Conservation (phyloP, 257 asterid species). For the Linderniella brevidens region DNA sequence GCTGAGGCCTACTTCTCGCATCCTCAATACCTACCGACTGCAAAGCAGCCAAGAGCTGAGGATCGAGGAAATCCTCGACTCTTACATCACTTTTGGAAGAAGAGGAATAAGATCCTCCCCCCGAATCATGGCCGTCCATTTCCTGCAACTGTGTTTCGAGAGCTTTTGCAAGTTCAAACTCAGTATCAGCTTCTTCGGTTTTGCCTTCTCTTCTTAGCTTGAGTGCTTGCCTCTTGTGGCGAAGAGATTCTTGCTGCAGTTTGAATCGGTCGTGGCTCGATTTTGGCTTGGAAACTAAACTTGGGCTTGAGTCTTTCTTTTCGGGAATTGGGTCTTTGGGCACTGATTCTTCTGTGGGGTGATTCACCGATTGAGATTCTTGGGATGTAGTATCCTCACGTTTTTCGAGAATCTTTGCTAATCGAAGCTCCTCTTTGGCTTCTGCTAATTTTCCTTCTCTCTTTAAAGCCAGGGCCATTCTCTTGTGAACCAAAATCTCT, state of each 20-base stretch:
- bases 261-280: conserved; percentile 52
- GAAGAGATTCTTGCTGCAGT: conserved; percentile 52
- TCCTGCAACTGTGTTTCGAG: conserved; percentile 50
- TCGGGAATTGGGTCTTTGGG: conserved; percentile 18
- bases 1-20: conserved; percentile 8
- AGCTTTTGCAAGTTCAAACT: conserved; percentile 43
- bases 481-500: conserved; percentile 64
- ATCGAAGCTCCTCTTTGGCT: conserved; percentile 91
- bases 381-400: conserved; percentile 22
- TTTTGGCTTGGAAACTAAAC: conserved; percentile 24
- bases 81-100: conserved; percentile 14
- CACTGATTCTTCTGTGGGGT: conserved; percentile 17
- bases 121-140: conserved; percentile 12
- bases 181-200: conserved; percentile 50
- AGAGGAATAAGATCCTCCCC: too few relatives aligned
- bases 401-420: conserved; percentile 79
- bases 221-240: conserved; percentile 54
- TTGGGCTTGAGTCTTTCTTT: conserved; percentile 16
- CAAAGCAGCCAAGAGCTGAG: conserved; percentile 56
- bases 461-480: conserved; percentile 68
- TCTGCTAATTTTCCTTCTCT: conserved; percentile 75
- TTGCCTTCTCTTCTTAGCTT: conserved; percentile 61
- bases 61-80: conserved; percentile 59
- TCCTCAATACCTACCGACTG: conserved; percentile 40
- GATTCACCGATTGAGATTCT: conserved; percentile 9